phyloP scores from a whole-genome alignment of 225 moss, liverwort and hornwort species.

The Asterella californica region DNA sequence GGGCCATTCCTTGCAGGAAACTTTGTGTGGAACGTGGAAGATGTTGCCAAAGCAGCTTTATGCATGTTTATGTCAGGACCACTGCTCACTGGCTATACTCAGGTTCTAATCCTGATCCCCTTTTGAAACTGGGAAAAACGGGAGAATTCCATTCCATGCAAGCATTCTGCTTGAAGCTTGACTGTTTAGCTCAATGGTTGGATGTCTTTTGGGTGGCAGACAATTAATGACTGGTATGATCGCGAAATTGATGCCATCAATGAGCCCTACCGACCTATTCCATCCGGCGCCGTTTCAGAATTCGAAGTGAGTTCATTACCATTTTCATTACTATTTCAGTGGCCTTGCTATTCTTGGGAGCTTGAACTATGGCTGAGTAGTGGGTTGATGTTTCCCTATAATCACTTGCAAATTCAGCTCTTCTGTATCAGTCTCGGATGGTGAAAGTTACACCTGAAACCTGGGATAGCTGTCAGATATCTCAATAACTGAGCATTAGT shows the following conservation, averaged over 20 bases:
- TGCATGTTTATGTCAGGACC: constrained; percentile 98
- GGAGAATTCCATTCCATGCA: no score
- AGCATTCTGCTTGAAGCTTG: background rate
- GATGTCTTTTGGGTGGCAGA: constrained; percentile 39
- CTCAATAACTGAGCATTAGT: no score
- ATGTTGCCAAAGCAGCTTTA: constrained; percentile 75
- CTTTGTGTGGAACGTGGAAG: constrained; percentile 79
- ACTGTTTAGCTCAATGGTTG: background rate
- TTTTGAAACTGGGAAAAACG: background rate
- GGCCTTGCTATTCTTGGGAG: background rate
- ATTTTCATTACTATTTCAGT: background rate
- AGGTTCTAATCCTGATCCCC: constrained; percentile 41
- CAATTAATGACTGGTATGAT: constrained; percentile 98
- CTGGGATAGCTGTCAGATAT: no score
- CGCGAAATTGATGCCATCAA: constrained; percentile 96
- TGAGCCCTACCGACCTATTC: constrained; percentile 96
- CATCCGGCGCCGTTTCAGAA: constrained; percentile 90
- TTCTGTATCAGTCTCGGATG: no score
- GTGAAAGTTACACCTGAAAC: no score
- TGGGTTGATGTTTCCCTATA: background rate
- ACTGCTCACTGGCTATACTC: constrained; percentile 92
- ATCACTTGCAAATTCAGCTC: no score
- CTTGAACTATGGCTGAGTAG: background rate
- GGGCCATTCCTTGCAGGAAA: constrained; percentile 49
- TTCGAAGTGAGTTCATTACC: constrained; percentile 52